Base-by-base conservation (phyloP, 2,329 filamentous ascomycete species). In the Alternaria sp. region DNA sequence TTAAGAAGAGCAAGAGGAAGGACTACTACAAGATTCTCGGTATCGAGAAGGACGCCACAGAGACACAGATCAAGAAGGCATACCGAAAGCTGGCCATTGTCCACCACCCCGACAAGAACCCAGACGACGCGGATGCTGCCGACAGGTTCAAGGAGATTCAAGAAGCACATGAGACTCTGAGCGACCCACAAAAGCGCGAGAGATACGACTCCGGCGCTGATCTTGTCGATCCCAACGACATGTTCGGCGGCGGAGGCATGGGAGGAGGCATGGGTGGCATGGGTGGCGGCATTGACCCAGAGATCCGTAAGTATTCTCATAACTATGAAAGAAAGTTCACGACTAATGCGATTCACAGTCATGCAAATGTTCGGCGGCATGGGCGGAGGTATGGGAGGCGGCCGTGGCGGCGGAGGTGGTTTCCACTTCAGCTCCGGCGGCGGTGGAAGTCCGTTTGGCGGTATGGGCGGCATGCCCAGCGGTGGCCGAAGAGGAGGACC, bases 11-110 rank as follows among this genome's bases (percentile, higher is more conserved):
- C 80, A 92, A 95, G 82, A 88, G 96, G 66, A 99, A 99, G 82
- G 96, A 99, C 78, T 98, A 97, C 84, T 99, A 99, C 86, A 97
- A 97, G 87, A 97, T 98, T 70, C 88, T 99, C 57, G 92, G 90
- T 6, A 84, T 99, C 9, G 85, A 91, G 61, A 98, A 97, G 85
- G 91, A 94, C 66, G 94, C 94, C 41, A 88, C 87, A 44, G 93
- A 97, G 21, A 86, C 86, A 61, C 89, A 96, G 58, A 96, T 99
- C 84, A 99, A 98, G 87, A 95, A 94, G 84, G 96, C 95, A 2
- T 99, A 99, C 84, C 90, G 95, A 70, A 97, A 96, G 82, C 87
- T 97, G 77, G 96, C 96, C 60, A 95, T 99, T 71, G 86, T 94
- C 69, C 92, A 97, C 79, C 96, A 99, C 80, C 96, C 96, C 3